Evolutionary conservation across 106 monocot species (phyloP).

Genomic region (Hemerocallis citrina): DNA sequence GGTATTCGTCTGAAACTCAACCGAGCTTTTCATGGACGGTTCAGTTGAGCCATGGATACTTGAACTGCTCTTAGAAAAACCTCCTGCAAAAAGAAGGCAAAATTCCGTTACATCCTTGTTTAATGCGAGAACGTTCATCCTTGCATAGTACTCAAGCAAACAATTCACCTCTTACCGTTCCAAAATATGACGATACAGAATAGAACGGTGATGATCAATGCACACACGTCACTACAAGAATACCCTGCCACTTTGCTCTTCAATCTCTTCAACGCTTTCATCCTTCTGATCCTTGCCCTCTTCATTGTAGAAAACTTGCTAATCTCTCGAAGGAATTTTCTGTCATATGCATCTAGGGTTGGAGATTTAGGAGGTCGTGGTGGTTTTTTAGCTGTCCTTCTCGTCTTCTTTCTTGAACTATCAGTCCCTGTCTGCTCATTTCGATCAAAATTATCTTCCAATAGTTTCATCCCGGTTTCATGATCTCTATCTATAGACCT

Average conservation of each 20-base stretch:
- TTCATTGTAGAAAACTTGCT: slow-evolving; percentile 38
- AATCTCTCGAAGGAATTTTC: slow-evolving; percentile 38
- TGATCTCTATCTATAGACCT: background rate
- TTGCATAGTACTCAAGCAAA: background rate
- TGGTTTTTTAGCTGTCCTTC: slow-evolving; percentile 51
- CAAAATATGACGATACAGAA: slow-evolving; percentile 53
- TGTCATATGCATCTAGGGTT: slow-evolving; percentile 27
- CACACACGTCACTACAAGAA: slow-evolving; percentile 16
- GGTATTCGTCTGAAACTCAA: background rate
- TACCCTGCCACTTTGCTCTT: slow-evolving; percentile 40
- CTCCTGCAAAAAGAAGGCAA: background rate
- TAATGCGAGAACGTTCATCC: no score
- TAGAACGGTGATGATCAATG: slow-evolving; percentile 39
- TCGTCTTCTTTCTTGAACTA: slow-evolving; percentile 31
- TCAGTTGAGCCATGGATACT: background rate
- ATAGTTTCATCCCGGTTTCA: no score
- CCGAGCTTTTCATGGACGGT: background rate
- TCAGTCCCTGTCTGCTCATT: slow-evolving; percentile 13
- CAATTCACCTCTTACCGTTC: slow-evolving; percentile 42
- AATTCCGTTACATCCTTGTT: no score
- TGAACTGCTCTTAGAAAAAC: background rate
- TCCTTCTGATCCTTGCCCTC: slow-evolving; percentile 37
- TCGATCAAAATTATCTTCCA: background rate
- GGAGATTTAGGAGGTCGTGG: slow-evolving; percentile 37
- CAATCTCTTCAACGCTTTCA: slow-evolving; percentile 59